A percentile compares a stretch with the other conserved stretches of the same genome.
phyloP scores from a whole-genome alignment of 2,329 filamentous ascomycete genomes.

The Pseudocercospora pini-densiflorae region DNA sequence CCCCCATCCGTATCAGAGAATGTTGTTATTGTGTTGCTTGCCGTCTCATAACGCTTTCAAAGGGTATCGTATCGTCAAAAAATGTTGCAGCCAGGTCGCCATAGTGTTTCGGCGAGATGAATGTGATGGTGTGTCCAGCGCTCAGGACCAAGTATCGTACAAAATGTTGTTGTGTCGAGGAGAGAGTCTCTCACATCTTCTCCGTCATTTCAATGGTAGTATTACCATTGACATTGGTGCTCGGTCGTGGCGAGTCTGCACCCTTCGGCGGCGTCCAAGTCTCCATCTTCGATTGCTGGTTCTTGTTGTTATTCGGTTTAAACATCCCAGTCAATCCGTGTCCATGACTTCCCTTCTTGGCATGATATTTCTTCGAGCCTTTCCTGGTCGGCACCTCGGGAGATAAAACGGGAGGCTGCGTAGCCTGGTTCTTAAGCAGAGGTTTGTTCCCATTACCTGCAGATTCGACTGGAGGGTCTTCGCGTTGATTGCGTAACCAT shows the following conservation, averaged over 20 bases:
- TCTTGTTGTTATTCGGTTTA: not conserved
- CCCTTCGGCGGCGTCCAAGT: not conserved
- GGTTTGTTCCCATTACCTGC: constrained; percentile 1
- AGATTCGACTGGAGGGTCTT: not conserved
- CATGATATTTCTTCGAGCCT: not conserved
- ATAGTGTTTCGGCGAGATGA: not conserved
- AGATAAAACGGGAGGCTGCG: constrained; percentile 13
- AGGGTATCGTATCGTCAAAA: constrained; percentile 1
- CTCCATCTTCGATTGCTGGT: not conserved
- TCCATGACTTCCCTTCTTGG: not conserved
- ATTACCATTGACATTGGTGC: not conserved
- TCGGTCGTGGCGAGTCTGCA: not conserved
- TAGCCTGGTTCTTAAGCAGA: constrained; percentile 25
- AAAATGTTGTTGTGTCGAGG: not conserved
- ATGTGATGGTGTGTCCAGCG: not conserved
- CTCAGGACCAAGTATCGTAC: not conserved
- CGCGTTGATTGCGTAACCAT: constrained; percentile 14
- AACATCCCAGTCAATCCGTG: not conserved
- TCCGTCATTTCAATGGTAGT: not conserved
- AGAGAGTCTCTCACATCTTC: not conserved
- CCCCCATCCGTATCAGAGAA: not conserved
- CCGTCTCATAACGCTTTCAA: constrained; percentile 5
- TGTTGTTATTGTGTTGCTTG: not conserved
- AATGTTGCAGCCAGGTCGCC: not conserved
- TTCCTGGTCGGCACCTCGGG: constrained; percentile 2